Evolutionary conservation across 495 filamentous ascomycete species (phyloP).

Genomic region (Penicillium samsonianum): DNA sequence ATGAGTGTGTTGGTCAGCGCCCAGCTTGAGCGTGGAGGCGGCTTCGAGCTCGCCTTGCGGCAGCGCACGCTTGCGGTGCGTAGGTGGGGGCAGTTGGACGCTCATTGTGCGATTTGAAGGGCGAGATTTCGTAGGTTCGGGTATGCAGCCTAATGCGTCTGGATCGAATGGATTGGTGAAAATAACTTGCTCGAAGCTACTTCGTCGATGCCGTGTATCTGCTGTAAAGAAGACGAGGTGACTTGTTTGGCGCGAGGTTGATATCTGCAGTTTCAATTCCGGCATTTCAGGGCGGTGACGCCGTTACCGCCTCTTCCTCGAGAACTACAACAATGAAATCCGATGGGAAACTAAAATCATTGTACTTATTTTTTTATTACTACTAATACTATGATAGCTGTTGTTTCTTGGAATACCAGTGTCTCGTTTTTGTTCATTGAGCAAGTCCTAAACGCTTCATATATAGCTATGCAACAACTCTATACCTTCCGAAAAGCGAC

Average conservation of each 20-base stretch:
- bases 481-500: constrained; percentile 66
- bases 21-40: constrained; percentile 74
- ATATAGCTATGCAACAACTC: constrained; percentile 15
- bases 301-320: constrained; percentile 13
- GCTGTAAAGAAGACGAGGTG: background rate
- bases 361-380: background rate
- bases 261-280: constrained; percentile 21
- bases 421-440: constrained; percentile 11
- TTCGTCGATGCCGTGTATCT: background rate
- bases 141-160: background rate
- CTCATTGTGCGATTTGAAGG: constrained; percentile 31
- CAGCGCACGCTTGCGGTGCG: constrained; percentile 69
- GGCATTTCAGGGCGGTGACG: constrained; percentile 30
- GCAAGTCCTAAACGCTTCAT: constrained; percentile 18
- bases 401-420: constrained; percentile 18
- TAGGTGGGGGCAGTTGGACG: constrained; percentile 51
- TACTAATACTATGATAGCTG: background rate
- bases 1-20: constrained; percentile 87
- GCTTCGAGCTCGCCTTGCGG: constrained; percentile 88
- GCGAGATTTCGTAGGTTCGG: background rate
- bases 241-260: constrained; percentile 11
- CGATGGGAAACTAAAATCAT: background rate
- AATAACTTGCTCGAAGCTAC: background rate
- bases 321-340: background rate
- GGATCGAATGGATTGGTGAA: too few species aligned